phyloP scores from a whole-genome alignment of 208 protist species.

The Trypanosoma caninum region DNA sequence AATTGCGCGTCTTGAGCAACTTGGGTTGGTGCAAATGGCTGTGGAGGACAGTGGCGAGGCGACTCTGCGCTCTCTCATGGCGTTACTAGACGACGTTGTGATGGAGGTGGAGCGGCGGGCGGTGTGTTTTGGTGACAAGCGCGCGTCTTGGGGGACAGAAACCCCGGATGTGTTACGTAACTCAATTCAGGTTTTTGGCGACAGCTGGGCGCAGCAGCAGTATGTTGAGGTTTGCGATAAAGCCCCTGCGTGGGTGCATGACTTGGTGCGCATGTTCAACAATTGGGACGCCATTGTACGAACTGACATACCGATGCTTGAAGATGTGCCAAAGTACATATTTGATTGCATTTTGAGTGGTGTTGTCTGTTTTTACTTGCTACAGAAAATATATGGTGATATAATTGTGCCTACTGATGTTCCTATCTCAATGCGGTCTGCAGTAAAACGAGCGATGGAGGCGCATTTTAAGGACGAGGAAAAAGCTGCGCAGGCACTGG shows the following conservation, averaged over 20 bases:
- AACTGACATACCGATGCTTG: constrained; percentile 63
- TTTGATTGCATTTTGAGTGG: constrained; percentile 80
- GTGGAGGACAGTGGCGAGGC: constrained; percentile 56
- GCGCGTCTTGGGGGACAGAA: constrained; percentile 46
- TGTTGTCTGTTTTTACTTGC: constrained; percentile 55
- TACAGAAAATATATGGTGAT: constrained; percentile 71
- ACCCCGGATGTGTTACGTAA: constrained; percentile 48
- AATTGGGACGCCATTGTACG: constrained; percentile 87
- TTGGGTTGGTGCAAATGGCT: constrained; percentile 55
- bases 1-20: constrained; percentile 51
- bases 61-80: constrained; percentile 63
- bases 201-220: constrained; percentile 22
- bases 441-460: constrained; percentile 51
- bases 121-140: constrained; percentile 37
- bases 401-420: constrained; percentile 47
- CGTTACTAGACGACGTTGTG: constrained; percentile 67
- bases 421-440: constrained; percentile 30
- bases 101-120: constrained; percentile 49
- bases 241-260: constrained; percentile 77
- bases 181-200: constrained; percentile 51
- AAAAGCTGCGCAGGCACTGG: constrained; percentile 47
- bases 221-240: constrained; percentile 23
- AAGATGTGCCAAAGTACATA: constrained; percentile 76
- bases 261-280: constrained; percentile 79
- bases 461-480: constrained; percentile 73